Base-by-base conservation (phyloP, 1,284 basidiomycete species). In the Moesziomyces sp. region DNA sequence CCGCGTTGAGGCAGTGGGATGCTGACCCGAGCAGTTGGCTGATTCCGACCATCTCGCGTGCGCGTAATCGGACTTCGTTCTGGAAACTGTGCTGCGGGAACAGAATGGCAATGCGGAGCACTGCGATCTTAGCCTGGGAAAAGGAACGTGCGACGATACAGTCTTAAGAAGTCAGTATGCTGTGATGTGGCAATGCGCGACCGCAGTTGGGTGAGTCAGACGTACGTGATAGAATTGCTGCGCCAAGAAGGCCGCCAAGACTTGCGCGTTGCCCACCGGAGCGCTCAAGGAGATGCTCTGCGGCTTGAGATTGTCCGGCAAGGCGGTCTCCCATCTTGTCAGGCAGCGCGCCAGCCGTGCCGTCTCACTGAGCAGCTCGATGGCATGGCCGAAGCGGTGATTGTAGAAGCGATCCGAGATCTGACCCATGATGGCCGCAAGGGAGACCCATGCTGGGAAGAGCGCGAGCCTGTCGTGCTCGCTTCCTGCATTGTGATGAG, bases 361-460 rank as follows among this genome's bases (percentile, higher is more conserved):
- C 24, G 56, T 52, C 48, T 58, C 48, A 34, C 48, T 42, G 23
- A 58, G 43, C 56, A 58, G 18, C 42, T 58, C 56, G 18, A 24
- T 46, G 5, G 56, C 56, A 51, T 51, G 47, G 6, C 56, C 56
- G 21, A 58, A 58, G 16, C 56, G 56, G 24, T 58, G 43, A 3
- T 44, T 58, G 44, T 58, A 58, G 46, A 58, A 58, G 8, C 49
- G 47, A 21, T 58, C 56, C 14, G 49, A 58, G 10, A 58, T 58
- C 21, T 51, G 56, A n/a, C 56, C 48, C 56, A 58, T 58, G 44
- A 58, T 52, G 44, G 21, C 43, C 5, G 56, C 42, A 14, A 58
- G 48, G 21, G 56, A 51, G 48, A 58, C 56, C 56, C 56, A 58
- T 5, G 56, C 56, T 5, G 47, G 19, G 30, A 58, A 52, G 11